phyloP scores from a whole-genome alignment of 768 basidiomycete species.

The Suillus sp. region DNA sequence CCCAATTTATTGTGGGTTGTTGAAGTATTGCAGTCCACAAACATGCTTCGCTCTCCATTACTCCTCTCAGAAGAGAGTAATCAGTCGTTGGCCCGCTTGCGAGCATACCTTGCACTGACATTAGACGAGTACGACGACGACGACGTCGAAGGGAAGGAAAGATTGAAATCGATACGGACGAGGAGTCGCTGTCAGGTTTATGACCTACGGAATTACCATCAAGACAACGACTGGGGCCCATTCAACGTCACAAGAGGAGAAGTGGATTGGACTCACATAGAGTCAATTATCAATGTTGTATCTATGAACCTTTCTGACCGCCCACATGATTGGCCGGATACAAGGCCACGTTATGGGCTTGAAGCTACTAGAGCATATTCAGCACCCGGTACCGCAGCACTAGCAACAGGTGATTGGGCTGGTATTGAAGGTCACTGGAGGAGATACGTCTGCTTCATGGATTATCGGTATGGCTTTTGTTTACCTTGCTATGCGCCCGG shows the following conservation, averaged over 20 bases:
- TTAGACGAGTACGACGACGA: slow-evolving; percentile 38
- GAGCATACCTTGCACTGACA: slow-evolving; percentile 50
- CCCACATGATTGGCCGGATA: slow-evolving; percentile 35
- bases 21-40: slow-evolving; percentile 41
- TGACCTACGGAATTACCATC: slow-evolving; percentile 60
- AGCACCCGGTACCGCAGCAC: slow-evolving; percentile 43
- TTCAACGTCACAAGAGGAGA: slow-evolving; percentile 39
- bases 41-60: slow-evolving; percentile 33
- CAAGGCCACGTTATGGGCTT: slow-evolving; percentile 52
- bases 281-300: slow-evolving; percentile 58
- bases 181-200: slow-evolving; percentile 62
- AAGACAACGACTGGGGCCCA: slow-evolving; percentile 60
- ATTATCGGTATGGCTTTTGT: slow-evolving; percentile 56
- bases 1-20: slow-evolving; percentile 50
- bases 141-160: slow-evolving; percentile 25
- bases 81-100: slow-evolving; percentile 46
- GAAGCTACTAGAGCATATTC: slow-evolving; percentile 57
- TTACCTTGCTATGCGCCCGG: slow-evolving; percentile 45
- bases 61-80: slow-evolving; percentile 17
- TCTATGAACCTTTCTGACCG: slow-evolving; percentile 53
- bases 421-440: slow-evolving; percentile 77
- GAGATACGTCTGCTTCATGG: slow-evolving; percentile 76
- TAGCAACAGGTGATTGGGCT: slow-evolving; percentile 60
- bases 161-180: slow-evolving; percentile 40
- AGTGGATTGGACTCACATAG: slow-evolving; percentile 67